Evolutionary conservation across 257 asterid genomes (phyloP).

Genomic region (Leptodermis oblonga): DNA sequence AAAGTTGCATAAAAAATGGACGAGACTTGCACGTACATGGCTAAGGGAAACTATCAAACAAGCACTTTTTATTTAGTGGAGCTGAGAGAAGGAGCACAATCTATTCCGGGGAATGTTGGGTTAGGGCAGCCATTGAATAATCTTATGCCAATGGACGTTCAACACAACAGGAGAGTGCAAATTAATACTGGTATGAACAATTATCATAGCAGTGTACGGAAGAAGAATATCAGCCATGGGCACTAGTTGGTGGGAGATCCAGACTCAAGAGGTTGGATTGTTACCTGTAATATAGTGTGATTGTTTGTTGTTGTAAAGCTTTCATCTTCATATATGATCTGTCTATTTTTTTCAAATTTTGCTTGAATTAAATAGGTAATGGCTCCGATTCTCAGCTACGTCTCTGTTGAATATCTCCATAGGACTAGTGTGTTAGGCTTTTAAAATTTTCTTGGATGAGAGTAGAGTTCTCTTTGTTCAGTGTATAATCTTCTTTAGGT

Average conservation of each 20-base stretch:
- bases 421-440: neutral
- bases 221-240: constrained; percentile 22
- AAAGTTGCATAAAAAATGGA: too few species aligned
- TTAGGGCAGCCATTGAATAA: constrained; percentile 11
- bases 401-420: constrained; percentile 1
- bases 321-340: neutral
- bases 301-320: neutral
- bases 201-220: constrained; percentile 12
- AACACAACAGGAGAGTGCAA: constrained; percentile 22
- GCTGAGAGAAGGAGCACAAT: constrained; percentile 39
- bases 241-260: constrained; percentile 1
- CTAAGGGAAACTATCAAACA: too few species aligned
- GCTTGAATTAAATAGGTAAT: neutral
- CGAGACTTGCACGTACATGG: too few species aligned
- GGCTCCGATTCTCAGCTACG: neutral
- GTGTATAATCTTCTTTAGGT: constrained; percentile 1
- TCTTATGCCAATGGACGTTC: constrained; percentile 45
- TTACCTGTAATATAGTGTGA: neutral
- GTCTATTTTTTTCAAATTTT: constrained; percentile 7
- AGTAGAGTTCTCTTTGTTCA: too few species aligned
- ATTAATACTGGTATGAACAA: constrained; percentile 8
- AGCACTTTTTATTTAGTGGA: too few species aligned
- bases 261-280: neutral
- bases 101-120: constrained; percentile 14
- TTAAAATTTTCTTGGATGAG: too few species aligned